Evolutionary conservation across 805 yeast genomes (phyloP).

Genomic region (Spathaspora sp.): DNA sequence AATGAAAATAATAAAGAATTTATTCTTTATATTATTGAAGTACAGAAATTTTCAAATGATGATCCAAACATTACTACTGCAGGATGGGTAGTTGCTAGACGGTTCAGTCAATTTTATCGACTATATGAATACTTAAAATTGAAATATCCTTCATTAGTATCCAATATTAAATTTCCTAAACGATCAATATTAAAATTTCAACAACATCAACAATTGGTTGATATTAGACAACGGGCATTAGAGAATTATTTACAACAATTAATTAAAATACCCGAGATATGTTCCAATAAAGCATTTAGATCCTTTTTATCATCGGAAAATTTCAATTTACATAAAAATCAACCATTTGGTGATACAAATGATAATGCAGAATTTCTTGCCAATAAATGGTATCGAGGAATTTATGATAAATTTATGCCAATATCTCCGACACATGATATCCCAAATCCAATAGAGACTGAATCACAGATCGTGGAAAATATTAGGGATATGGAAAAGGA

Average conservation of each 20-base stretch:
- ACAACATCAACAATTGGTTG: conserved; percentile 51
- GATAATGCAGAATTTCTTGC: conserved; percentile 25
- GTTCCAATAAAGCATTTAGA: conserved; percentile 69
- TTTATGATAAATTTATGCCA: conserved; percentile 14
- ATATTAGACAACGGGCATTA: conserved; percentile 56
- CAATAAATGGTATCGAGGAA: conserved; percentile 30
- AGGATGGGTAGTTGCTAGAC: conserved; percentile 87
- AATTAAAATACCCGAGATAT: conserved; percentile 61
- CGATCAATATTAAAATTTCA: conserved; percentile 71
- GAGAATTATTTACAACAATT: conserved; percentile 60
- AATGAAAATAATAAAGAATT: conserved; percentile 57
- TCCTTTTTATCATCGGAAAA: conserved; percentile 74
- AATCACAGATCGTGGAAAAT: conserved; percentile 20
- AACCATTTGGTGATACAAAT: conserved; percentile 17
- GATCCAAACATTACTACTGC: conserved; percentile 49
- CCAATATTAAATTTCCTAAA: conserved; percentile 52
- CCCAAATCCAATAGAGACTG: neutral
- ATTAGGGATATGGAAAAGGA: conserved; percentile 52
- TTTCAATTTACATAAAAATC: conserved; percentile 35
- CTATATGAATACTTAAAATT: conserved; percentile 61
- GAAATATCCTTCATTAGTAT: conserved; percentile 45
- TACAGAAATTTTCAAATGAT: conserved; percentile 47
- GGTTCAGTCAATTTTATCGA: conserved; percentile 79
- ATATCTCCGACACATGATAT: neutral
- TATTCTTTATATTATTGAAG: conserved; percentile 72